Base-by-base conservation (phyloP, 495 filamentous ascomycete genomes). In the Chaetomium tenue region DNA sequence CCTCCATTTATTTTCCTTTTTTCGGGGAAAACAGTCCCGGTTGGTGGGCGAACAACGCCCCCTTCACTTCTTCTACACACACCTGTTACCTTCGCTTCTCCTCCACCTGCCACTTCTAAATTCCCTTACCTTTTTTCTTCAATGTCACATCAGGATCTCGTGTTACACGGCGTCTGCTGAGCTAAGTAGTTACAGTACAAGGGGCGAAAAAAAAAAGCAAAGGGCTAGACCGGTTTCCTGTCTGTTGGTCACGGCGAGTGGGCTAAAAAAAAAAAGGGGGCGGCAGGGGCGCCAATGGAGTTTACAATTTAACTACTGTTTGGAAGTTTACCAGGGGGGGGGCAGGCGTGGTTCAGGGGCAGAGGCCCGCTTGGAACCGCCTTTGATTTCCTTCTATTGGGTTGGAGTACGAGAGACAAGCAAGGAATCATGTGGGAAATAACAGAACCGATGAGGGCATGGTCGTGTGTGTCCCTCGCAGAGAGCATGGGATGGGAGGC, bases 131-230 rank as follows among this genome's bases (percentile, higher is more conserved):
- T 44, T 44, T 44, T 44, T 8, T 37, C 33, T 6, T 1, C 9
- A 3, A 37, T 1, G 8, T 37, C 33, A 37, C 33, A 37, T 37
- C 33, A 44, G 6, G n/a, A 12, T 37, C 26, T 33, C n/a, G 23
- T 57, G 54, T 57, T 54, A 42, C 30, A 57, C 33, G 54, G 54
- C n/a, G 30, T 37, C 37, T 23, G 54, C 20, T 40, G 20, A 42
- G 5, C 23, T 22, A 26, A 30, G 22, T 26, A 5, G 26, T 51
- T 51, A 51, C 11, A 12, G 48, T 23, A 40, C 33, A 6, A 15
- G 7, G 33, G 33, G 26, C 15, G 26, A 33, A 55, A 30, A 30
- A 55, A 18, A 55, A 37, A 37, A 55, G 51, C 16, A 55, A 55
- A 30, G 28, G 18, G 28, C 11, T 55, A 55, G n/a, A 37, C 26